Evolutionary conservation across 176 grass and related monocot species (phyloP), one percentile per base, ranked within the genome.

Genomic region (Zizania latifolia): DNA sequence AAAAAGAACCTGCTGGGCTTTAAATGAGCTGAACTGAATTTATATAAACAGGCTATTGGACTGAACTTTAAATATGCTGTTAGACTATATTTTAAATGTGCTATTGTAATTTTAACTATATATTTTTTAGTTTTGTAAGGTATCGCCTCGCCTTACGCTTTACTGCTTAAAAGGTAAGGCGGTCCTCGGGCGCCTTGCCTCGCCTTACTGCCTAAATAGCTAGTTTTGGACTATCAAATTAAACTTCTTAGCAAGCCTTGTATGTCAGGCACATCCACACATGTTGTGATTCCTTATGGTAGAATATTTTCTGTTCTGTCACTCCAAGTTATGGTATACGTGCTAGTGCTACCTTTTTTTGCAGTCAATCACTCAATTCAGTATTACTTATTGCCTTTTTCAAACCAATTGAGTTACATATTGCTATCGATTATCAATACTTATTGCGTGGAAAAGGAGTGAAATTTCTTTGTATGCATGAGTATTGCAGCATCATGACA

Each of bases 381-480:
- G 15, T 64, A 38, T n/a, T 62, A 68, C 50, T 14, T 79, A 30
- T 17, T 24, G n/a, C 8, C 30, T 50, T 68, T 58, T 43, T 62
- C 6, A 31, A 68, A 78, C 21, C 63, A 31, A 9, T 40, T 16
- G 39, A 54, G 13, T 32, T 78, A 78, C 50, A 68, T 68, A 40
- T 55, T 39, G 8, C 12, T 57, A 29, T 82, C 8, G 65, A 58
- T 77, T 10, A 56, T 78, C 73, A 41, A 19, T 13, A 0, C 31
- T 57, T 24, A 74, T 14, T 63, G 78, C 38, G 58, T 38, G 28
- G 44, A 71, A 82, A 71, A 46, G 45, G 5, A 30, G 10, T 5
- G n/a, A n/a, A 48, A 66, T 82, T 70, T 46, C 31, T 71, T 76
- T 34, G 24, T 71, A 70, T 75, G 14, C 19, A 46, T 76, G 46